phyloP scores from a whole-genome alignment of 2,329 filamentous ascomycete genomes.

The Colletotrichum liaoningense region DNA sequence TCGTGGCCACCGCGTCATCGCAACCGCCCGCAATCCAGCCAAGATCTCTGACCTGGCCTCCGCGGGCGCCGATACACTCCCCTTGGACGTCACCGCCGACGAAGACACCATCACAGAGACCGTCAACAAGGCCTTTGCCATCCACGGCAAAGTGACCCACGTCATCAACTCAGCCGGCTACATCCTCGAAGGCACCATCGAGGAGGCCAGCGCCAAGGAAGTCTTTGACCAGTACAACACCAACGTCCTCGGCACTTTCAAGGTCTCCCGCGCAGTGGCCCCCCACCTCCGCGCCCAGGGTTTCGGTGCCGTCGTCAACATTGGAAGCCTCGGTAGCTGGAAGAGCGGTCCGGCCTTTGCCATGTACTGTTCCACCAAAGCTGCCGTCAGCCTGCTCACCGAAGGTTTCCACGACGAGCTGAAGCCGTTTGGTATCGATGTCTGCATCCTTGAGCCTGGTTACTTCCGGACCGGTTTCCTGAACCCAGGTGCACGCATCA shows the following conservation, averaged over 20 bases:
- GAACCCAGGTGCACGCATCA: constrained; percentile 45
- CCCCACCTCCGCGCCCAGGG: constrained; percentile 56
- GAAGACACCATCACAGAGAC: constrained; percentile 48
- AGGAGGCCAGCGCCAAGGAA: constrained; percentile 52
- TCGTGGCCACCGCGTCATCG: constrained; percentile 61
- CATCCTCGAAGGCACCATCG: constrained; percentile 54
- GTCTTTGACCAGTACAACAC: constrained; percentile 57
- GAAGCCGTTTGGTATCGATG: constrained; percentile 55
- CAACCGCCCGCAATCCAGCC: constrained; percentile 56
- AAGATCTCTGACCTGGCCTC: constrained; percentile 54
- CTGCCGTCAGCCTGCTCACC: constrained; percentile 55
- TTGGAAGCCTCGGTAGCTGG: constrained; percentile 61
- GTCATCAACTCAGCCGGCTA: constrained; percentile 61
- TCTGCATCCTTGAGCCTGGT: constrained; percentile 60
- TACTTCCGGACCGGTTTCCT: constrained; percentile 65
- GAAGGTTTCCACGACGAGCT: constrained; percentile 58
- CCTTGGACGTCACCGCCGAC: constrained; percentile 59
- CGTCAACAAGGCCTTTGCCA: constrained; percentile 46
- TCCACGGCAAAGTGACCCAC: constrained; percentile 56
- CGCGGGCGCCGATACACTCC: constrained; percentile 54
- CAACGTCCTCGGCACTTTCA: constrained; percentile 65
- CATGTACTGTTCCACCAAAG: constrained; percentile 58
- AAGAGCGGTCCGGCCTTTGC: constrained; percentile 49
- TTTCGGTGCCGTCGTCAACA: constrained; percentile 51
- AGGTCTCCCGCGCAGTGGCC: constrained; percentile 59